phyloP scores from a whole-genome alignment of 1,139 yeast species.

The Yamadazyma kanchanaburiensis region DNA sequence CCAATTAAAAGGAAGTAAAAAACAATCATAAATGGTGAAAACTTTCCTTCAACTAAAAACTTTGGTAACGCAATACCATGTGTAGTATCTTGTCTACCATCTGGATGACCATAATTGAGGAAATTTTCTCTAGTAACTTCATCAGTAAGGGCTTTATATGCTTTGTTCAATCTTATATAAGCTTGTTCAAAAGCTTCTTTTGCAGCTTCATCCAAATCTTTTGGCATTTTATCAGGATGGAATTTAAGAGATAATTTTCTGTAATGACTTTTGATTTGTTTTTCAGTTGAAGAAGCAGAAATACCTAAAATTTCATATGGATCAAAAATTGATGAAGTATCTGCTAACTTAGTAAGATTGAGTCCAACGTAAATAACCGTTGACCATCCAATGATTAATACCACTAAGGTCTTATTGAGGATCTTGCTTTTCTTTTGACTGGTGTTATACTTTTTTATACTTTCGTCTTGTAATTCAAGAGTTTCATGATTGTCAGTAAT shows the following conservation, averaged over 20 bases:
- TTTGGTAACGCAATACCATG: slow-evolving; percentile 97
- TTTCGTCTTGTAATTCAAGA: slow-evolving; percentile 30
- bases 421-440: slow-evolving; percentile 36
- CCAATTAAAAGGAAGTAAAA: slow-evolving; percentile 74
- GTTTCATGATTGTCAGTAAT: slow-evolving; percentile 26
- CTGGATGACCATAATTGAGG: slow-evolving; percentile 92
- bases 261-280: slow-evolving; percentile 77
- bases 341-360: slow-evolving; percentile 46
- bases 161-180: slow-evolving; percentile 82
- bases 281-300: slow-evolving; percentile 63
- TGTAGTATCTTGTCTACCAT: slow-evolving; percentile 92
- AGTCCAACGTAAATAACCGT: slow-evolving; percentile 49
- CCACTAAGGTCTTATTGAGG: slow-evolving; percentile 42
- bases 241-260: slow-evolving; percentile 81
- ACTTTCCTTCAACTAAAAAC: slow-evolving; percentile 82
- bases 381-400: slow-evolving; percentile 68
- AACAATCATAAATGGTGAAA: slow-evolving; percentile 62
- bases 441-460: slow-evolving; percentile 39
- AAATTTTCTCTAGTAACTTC: slow-evolving; percentile 80
- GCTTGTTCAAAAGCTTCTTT: slow-evolving; percentile 62
- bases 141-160: slow-evolving; percentile 93
- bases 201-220: slow-evolving; percentile 61
- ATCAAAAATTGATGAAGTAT: slow-evolving; percentile 59
- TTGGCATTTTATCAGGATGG: slow-evolving; percentile 90
- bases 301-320: slow-evolving; percentile 88